phyloP scores from a whole-genome alignment of 768 basidiomycete genomes.

The Leccinellum rugosiceps region DNA sequence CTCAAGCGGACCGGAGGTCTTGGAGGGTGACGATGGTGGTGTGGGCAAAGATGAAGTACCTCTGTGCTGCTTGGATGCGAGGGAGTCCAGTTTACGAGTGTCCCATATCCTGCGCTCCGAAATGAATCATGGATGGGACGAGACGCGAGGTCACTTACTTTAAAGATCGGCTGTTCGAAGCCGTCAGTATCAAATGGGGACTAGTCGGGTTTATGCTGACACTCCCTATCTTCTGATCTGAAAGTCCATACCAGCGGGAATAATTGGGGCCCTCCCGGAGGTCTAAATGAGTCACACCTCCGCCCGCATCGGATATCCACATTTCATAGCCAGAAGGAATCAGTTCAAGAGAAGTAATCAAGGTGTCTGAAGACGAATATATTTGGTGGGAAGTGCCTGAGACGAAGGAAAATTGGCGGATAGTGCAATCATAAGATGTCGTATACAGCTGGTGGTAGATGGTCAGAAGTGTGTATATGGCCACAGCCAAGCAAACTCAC shows the following conservation, averaged over 20 bases:
- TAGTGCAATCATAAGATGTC: constrained; percentile 76
- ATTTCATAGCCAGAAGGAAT: constrained; percentile 68
- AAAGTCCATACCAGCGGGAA: constrained; percentile 59
- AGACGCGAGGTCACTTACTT: constrained; percentile 45
- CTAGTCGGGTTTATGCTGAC: constrained; percentile 75
- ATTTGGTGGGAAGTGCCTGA: constrained; percentile 71
- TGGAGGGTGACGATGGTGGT: constrained; percentile 22
- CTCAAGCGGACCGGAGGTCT: constrained; percentile 21
- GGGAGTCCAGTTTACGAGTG: constrained; percentile 54
- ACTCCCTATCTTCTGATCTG: constrained; percentile 72
- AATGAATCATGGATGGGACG: not conserved
- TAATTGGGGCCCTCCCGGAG: constrained; percentile 58
- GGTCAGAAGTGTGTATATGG: not conserved
- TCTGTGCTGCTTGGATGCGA: constrained; percentile 29
- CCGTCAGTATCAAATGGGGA: constrained; percentile 64
- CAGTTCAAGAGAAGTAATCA: constrained; percentile 73
- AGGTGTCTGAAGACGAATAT: constrained; percentile 50
- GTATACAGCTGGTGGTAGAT: constrained; percentile 60
- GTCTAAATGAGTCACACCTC: constrained; percentile 75
- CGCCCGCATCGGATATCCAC: constrained; percentile 77
- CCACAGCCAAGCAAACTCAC: constrained; percentile 36
- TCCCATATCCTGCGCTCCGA: constrained; percentile 68
- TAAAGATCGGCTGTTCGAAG: constrained; percentile 68
- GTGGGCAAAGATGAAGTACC: constrained; percentile 25
- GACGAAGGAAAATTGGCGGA: constrained; percentile 70